Evolutionary conservation across 306 rosid species (phyloP).

Genomic region (Pyrus bretschneideri): DNA sequence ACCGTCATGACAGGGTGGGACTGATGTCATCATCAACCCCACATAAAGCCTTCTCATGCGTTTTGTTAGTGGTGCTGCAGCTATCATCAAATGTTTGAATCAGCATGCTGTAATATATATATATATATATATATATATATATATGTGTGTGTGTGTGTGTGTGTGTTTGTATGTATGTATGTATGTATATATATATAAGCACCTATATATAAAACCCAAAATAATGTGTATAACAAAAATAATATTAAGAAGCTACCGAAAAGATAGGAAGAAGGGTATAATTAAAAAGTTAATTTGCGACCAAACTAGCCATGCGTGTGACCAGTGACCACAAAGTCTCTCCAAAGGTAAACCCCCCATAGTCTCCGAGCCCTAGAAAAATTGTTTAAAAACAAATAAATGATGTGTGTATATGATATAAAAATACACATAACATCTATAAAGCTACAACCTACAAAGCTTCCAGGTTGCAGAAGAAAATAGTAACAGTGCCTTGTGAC

Average conservation of each 20-base stretch:
- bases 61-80: conserved; percentile 45
- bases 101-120: conserved; percentile 23
- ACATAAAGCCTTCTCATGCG: conserved; percentile 41
- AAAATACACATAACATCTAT: background rate
- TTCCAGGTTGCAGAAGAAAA: conserved; percentile 12
- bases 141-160: background rate
- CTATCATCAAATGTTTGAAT: conserved; percentile 95
- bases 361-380: conserved; percentile 6
- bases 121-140: background rate
- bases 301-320: conserved; percentile 70
- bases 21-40: conserved; percentile 60
- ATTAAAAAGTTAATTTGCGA: conserved; percentile 34
- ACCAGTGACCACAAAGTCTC: conserved; percentile 74
- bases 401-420: background rate
- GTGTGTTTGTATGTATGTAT: background rate
- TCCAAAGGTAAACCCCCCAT: conserved; percentile 21
- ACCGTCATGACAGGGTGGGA: conserved; percentile 86
- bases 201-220: background rate
- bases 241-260: background rate
- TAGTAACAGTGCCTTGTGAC: conserved; percentile 45
- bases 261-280: background rate
- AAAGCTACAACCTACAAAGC: background rate
- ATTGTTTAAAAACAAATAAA: background rate
- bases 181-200: too few species aligned
- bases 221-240: background rate